phyloP scores from a whole-genome alignment of 2,329 filamentous ascomycete species.

The Cladosporium sp. region DNA sequence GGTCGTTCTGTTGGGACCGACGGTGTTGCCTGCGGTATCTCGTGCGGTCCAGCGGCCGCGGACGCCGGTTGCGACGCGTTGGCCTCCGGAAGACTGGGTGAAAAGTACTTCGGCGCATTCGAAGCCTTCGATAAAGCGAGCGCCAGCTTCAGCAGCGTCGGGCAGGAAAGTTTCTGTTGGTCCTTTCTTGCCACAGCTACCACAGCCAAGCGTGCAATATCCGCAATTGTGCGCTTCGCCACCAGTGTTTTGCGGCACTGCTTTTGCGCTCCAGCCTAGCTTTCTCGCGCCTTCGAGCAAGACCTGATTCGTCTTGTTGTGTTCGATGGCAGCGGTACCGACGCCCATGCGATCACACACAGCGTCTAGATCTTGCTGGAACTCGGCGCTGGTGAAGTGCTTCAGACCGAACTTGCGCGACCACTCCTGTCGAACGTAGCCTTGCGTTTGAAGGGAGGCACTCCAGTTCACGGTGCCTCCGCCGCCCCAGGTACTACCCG shows the following conservation, averaged over 20 bases:
- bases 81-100: conserved; percentile 46
- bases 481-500: conserved; percentile 77
- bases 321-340: conserved; percentile 62
- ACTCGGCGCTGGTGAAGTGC: conserved; percentile 72
- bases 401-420: conserved; percentile 62
- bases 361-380: conserved; percentile 75
- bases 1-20: conserved; percentile 52
- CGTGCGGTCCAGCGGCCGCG: conserved; percentile 73
- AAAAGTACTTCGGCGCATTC: conserved; percentile 71
- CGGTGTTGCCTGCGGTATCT: conserved; percentile 61
- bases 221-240: conserved; percentile 72
- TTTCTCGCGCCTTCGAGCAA: conserved; percentile 74
- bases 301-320: conserved; percentile 70
- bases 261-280: conserved; percentile 68
- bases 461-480: conserved; percentile 89
- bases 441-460: conserved; percentile 67
- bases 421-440: conserved; percentile 80
- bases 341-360: conserved; percentile 81
- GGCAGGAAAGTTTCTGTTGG: conserved; percentile 75
- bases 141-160: conserved; percentile 74
- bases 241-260: conserved; percentile 78
- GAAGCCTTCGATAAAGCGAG: conserved; percentile 82
- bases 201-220: conserved; percentile 61
- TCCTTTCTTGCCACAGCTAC: conserved; percentile 72
- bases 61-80: conserved; percentile 66